Evolutionary conservation across 768 basidiomycete genomes (phyloP).

Genomic region (Naganishia randhawae): DNA sequence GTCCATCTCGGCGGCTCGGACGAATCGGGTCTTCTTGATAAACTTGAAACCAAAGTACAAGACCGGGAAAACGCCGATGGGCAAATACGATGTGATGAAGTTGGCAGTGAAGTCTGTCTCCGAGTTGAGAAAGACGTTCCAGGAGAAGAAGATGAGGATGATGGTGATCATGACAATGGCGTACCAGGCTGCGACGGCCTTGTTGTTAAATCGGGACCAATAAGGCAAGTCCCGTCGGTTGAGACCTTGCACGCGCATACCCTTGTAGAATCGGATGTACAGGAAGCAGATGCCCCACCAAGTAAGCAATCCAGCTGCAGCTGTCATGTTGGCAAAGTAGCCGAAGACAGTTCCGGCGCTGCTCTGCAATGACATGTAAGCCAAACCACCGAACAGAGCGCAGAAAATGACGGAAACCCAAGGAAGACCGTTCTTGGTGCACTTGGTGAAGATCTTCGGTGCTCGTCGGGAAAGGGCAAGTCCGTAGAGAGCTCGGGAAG

Average conservation of each 20-base stretch:
- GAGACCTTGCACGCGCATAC: conserved; percentile 73
- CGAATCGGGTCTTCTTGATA: conserved; percentile 55
- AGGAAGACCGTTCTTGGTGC: conserved; percentile 71
- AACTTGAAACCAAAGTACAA: conserved; percentile 64
- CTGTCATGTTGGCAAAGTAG: conserved; percentile 71
- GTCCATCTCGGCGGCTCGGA: conserved; percentile 71
- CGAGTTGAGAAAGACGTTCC: conserved; percentile 53
- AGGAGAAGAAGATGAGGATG: conserved; percentile 49
- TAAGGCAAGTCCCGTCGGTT: conserved; percentile 70
- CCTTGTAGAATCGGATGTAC: conserved; percentile 77
- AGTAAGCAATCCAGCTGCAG: conserved; percentile 60
- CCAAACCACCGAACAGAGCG: conserved; percentile 59
- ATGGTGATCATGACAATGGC: conserved; percentile 46
- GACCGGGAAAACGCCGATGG: conserved; percentile 58
- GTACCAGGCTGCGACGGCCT: conserved; percentile 49
- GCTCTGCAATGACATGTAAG: conserved; percentile 70
- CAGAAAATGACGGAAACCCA: conserved; percentile 67
- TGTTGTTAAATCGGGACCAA: conserved; percentile 58
- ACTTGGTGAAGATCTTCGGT: conserved; percentile 69
- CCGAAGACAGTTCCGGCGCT: conserved; percentile 70
- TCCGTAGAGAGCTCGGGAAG: conserved; percentile 72
- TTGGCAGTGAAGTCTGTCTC: conserved; percentile 48
- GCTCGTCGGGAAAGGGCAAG: conserved; percentile 76
- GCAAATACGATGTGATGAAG: conserved; percentile 81
- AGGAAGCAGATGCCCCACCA: conserved; percentile 76